Evolutionary conservation across 2,329 filamentous ascomycete species (phyloP).

Genomic region (Didymella lethalis): DNA sequence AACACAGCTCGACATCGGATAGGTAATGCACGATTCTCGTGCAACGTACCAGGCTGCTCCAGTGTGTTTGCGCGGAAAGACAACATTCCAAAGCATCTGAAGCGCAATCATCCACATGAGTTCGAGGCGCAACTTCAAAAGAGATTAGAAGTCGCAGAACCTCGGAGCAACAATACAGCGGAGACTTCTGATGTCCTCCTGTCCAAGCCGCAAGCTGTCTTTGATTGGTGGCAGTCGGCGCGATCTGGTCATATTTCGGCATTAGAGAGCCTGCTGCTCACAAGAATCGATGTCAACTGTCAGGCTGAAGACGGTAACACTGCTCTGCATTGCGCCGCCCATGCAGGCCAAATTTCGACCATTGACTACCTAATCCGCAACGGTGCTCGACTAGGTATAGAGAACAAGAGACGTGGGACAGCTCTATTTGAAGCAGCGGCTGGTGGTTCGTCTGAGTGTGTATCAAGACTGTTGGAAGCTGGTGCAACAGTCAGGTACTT

Average conservation of each 20-base stretch:
- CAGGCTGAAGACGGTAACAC: conserved; percentile 18
- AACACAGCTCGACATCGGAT: conserved; percentile 10
- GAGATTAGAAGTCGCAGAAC: neutral
- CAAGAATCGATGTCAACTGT: neutral
- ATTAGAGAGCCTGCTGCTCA: neutral
- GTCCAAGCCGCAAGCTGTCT: neutral
- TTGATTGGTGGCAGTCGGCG: conserved; percentile 18
- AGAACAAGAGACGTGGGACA: neutral
- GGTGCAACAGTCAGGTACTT: neutral
- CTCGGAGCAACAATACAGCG: neutral
- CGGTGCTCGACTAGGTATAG: conserved; percentile 1
- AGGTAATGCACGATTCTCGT: conserved; percentile 8
- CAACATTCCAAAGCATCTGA: conserved; percentile 14
- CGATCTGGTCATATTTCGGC: conserved; percentile 4
- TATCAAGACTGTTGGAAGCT: neutral
- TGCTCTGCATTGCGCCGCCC: conserved; percentile 25
- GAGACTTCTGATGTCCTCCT: neutral
- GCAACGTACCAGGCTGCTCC: neutral
- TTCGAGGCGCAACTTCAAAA: neutral
- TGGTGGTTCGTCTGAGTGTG: neutral
- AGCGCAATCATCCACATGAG: neutral
- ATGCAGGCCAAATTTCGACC: conserved; percentile 1
- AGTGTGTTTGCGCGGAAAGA: conserved; percentile 15
- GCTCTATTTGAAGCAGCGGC: conserved; percentile 12
- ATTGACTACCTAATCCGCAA: conserved; percentile 7